Base-by-base conservation (phyloP, 208 protist species). In the Angomonas desouzai region DNA sequence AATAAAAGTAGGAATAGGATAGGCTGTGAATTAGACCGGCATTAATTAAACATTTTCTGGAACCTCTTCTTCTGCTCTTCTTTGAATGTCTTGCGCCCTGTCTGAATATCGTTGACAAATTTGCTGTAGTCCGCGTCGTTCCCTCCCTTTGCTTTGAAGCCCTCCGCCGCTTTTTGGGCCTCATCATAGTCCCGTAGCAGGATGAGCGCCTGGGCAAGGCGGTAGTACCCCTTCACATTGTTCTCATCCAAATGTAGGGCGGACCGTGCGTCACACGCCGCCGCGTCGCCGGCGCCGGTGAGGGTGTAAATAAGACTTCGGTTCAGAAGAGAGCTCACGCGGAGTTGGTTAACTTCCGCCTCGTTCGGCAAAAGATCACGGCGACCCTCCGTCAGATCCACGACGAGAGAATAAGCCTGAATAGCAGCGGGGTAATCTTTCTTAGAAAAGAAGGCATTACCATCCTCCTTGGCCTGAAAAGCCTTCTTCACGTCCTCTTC, bases 161-260 rank as follows among this genome's bases (percentile, higher is more conserved):
- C 34, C 11, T 74, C 51, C 20, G 81, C 63, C 18, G 83, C 64
- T 25, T 53, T 22, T 22, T 20, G 43, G 0, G 87, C 87, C 20
- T 49, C 74, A 1, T 76, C 68, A 58, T 77, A 90, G 49, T 93
- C 87, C 18, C 74, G 67, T 22, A 49, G 55, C 2, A 72, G 71
- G 25, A 83, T 80, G 13, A 81, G 68, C 0, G 87, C 83, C 28
- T 79, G 70, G 0, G 79, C 68, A 36, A 89, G 73, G 16, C 83
- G 81, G 62, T 91, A 84, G 55, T 87, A 62, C n/a, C 74, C 81
- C 63, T 93, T 93, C 3, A 74, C 9, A 61, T 82, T 83, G 22
- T 61, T 55, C 1, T 48, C 33, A 30, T 89, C 78, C 11, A 93
- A 36, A 1, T 69, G 49, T 16, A 81, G 34, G 11, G 70, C 87